phyloP scores from a whole-genome alignment of 2,329 filamentous ascomycete species.

The Colletotrichum cordylinicola region DNA sequence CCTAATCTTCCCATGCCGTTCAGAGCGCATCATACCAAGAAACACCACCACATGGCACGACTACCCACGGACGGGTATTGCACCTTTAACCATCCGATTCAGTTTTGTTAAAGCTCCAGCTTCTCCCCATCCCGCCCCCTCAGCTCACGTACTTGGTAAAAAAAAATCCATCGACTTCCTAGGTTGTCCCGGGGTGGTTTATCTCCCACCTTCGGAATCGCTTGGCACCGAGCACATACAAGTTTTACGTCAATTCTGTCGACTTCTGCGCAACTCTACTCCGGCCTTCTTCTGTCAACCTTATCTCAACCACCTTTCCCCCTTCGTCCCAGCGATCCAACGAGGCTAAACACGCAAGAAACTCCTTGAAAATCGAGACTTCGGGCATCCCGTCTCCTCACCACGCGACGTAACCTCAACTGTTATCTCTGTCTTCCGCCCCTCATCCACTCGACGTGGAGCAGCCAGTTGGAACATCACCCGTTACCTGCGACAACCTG shows the following conservation, averaged over 20 bases:
- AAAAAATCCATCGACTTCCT: neutral
- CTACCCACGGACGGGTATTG: neutral
- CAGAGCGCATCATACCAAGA: neutral
- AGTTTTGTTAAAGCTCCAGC: neutral
- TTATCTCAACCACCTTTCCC: neutral
- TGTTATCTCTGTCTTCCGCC: conserved; percentile 16
- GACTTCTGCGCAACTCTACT: neutral
- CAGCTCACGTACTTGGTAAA: neutral
- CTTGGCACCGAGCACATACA: neutral
- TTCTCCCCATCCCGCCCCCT: neutral
- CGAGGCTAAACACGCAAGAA: neutral
- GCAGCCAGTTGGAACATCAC: conserved; percentile 12
- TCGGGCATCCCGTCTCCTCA: neutral
- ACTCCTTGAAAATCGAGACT: neutral
- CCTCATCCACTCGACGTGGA: conserved; percentile 9
- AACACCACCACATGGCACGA: neutral
- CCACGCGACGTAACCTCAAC: conserved; percentile 9
- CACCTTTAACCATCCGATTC: neutral
- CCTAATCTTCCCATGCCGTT: neutral
- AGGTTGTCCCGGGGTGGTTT: neutral
- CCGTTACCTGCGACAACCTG: conserved; percentile 15
- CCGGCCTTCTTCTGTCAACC: neutral
- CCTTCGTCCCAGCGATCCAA: neutral
- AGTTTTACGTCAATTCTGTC: neutral
- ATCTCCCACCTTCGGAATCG: neutral